These are phyloP conservation scores for Kazachstania africana DNA, from an alignment of 805 yeast species.

Conservation along the genomic window DNA sequence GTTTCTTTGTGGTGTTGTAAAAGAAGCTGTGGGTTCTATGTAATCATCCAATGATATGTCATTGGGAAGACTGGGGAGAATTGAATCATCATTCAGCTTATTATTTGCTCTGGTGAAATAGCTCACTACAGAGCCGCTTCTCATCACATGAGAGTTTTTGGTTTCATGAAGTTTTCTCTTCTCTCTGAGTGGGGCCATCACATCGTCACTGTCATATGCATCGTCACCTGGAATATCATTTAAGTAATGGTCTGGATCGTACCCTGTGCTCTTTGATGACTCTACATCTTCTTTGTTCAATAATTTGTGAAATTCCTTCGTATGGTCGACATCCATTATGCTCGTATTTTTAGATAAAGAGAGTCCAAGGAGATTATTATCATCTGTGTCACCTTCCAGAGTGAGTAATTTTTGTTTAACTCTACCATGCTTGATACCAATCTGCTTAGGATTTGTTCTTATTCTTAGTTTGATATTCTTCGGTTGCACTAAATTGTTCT, in stretches of 20 bases:
- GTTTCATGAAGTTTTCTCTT: constrained; percentile 1
- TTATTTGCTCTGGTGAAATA: constrained; percentile 23
- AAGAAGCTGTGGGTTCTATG: too few relatives aligned
- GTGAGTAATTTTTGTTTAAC: constrained; percentile 25
- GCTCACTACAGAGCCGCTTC: constrained; percentile 23
- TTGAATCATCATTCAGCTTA: constrained; percentile 18
- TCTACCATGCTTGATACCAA: constrained; percentile 28
- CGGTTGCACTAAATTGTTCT: constrained; percentile 23
- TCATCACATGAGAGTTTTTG: constrained; percentile 6
- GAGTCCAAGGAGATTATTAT: constrained; percentile 4
- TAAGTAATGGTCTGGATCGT: constrained; percentile 14
- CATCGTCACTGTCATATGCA: constrained; percentile 26
- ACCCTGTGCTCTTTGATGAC: constrained; percentile 2
- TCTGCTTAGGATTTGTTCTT: constrained; percentile 26
- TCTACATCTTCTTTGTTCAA: constrained; percentile 12
- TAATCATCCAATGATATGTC: constrained; percentile 13
- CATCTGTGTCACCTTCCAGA: constrained; percentile 20
- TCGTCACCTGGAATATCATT: constrained; percentile 28
- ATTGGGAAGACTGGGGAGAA: constrained; percentile 15
- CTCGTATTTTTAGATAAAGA: constrained; percentile 2
- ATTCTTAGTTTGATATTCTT: constrained; percentile 25
- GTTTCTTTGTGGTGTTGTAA: too few relatives aligned
- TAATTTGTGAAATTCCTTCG: constrained; percentile 23
- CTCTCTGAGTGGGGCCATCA: constrained; percentile 24
- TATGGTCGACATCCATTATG: constrained; percentile 17